Percentiles rank a stretch among this genome's conserved stretches.
Evolutionary conservation across 2,329 filamentous ascomycete genomes (phyloP).

Genomic region (Nothophaeocryptopus gaeumannii): DNA sequence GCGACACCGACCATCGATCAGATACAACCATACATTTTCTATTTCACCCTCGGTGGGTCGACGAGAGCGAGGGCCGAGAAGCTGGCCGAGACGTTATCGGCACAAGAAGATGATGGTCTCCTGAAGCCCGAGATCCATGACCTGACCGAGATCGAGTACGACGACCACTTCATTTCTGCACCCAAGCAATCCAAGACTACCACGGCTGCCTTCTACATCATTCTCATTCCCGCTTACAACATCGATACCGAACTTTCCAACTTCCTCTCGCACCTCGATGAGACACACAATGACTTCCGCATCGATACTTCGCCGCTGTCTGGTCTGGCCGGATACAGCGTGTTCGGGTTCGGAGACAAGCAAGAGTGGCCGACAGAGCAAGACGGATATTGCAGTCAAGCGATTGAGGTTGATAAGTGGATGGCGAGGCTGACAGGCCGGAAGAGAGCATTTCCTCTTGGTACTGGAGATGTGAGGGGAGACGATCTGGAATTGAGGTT

Average conservation of each 20-base stretch:
- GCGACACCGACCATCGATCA: constrained; percentile 11
- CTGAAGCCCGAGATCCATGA: constrained; percentile 67
- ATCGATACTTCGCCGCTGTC: constrained; percentile 86
- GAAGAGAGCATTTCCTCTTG: constrained; percentile 84
- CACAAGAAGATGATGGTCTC: constrained; percentile 33
- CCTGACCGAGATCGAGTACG: constrained; percentile 81
- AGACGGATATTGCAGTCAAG: constrained; percentile 90
- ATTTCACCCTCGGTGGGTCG: constrained; percentile 79
- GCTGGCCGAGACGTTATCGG: constrained; percentile 56
- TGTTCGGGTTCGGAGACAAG: constrained; percentile 89
- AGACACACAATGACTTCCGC: constrained; percentile 94
- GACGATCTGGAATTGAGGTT: constrained; percentile 63
- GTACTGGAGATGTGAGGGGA: constrained; percentile 76
- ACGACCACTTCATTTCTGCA: constrained; percentile 82
- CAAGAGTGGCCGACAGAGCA: constrained; percentile 90
- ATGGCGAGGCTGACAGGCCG: constrained; percentile 89
- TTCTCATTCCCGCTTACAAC: constrained; percentile 88
- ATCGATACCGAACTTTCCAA: constrained; percentile 89
- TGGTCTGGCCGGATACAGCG: constrained; percentile 76
- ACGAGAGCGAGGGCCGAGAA: constrained; percentile 71
- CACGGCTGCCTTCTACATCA: constrained; percentile 71
- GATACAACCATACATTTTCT: constrained; percentile 77
- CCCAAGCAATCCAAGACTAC: constrained; percentile 64
- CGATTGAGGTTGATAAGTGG: constrained; percentile 87
- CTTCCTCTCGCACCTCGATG: constrained; percentile 80